Evolutionary conservation across 2,329 filamentous ascomycete genomes (phyloP).

Genomic region (Penicillium sp.): DNA sequence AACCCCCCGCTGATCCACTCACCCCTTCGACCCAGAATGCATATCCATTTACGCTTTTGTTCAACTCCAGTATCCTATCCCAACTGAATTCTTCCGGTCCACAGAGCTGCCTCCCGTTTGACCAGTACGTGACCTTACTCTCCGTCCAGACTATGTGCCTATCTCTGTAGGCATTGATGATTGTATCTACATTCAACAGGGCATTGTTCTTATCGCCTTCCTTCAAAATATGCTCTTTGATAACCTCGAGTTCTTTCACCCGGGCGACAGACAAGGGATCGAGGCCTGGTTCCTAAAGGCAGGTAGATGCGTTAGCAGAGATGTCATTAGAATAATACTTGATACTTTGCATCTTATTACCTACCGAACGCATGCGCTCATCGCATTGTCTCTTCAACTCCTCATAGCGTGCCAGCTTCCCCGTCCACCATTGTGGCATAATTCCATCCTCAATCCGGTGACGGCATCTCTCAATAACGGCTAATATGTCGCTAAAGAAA

Average conservation of each 20-base stretch:
- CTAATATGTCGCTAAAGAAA: not conserved
- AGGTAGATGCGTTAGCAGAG: no score
- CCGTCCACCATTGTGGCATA: not conserved
- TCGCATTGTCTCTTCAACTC: not conserved
- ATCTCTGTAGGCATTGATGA: not conserved
- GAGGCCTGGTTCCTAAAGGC: not conserved
- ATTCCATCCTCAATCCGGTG: slow-evolving; percentile 1
- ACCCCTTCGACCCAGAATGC: no score
- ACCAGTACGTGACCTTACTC: not conserved
- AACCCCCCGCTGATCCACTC: no score
- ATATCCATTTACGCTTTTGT: no score
- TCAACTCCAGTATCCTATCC: not conserved
- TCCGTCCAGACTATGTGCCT: not conserved
- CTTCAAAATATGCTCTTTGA: not conserved
- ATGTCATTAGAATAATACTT: no score
- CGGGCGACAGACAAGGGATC: not conserved
- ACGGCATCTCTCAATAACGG: not conserved
- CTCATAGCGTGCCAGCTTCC: not conserved
- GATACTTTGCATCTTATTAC: no score
- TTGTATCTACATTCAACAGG: not conserved
- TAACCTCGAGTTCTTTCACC: not conserved
- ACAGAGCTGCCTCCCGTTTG: not conserved
- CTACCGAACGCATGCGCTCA: not conserved
- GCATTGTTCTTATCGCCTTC: not conserved
- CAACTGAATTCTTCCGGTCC: not conserved